Conservation (phyloP, 2,329 filamentous ascomycete species). For the Hypoxylon sp. region DNA sequence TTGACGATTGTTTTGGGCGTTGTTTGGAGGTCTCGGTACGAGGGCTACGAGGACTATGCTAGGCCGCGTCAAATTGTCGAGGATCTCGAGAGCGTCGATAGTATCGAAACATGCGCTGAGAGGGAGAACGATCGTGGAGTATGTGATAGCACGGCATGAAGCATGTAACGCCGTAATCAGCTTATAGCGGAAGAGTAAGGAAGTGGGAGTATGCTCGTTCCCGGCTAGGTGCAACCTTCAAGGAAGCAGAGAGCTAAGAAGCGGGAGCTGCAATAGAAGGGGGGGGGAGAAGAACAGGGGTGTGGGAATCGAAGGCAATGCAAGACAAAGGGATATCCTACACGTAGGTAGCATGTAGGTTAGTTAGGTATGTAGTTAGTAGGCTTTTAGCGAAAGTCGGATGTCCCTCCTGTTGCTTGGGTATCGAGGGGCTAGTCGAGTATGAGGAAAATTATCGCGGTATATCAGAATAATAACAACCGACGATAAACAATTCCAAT, state of each 20-base stretch:
- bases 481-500: slow-evolving; percentile 1
- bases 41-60: slow-evolving; percentile 20
- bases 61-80: slow-evolving; percentile 33
- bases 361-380: no score
- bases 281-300: slow-evolving; percentile 32
- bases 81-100: slow-evolving; percentile 32
- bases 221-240: slow-evolving; percentile 42
- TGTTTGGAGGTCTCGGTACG: slow-evolving; percentile 19
- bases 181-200: slow-evolving; percentile 29
- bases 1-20: slow-evolving; percentile 29
- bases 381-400: slow-evolving; percentile 6
- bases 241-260: slow-evolving; percentile 34
- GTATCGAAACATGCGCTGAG: slow-evolving; percentile 34
- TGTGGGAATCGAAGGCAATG: slow-evolving; percentile 38
- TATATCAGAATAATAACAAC: not conserved
- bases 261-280: slow-evolving; percentile 43
- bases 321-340: slow-evolving; percentile 42
- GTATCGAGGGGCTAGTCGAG: slow-evolving; percentile 33
- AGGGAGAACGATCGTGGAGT: slow-evolving; percentile 38
- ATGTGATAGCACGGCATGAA: slow-evolving; percentile 43
- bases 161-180: slow-evolving; percentile 42
- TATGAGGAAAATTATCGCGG: slow-evolving; percentile 23
- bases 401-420: not conserved
- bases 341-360: slow-evolving; percentile 19
- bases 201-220: slow-evolving; percentile 38